Evolutionary conservation across 768 basidiomycete genomes (phyloP), one percentile per base, ranked within the genome.

Genomic region (Xerocomellus chrysenteron): DNA sequence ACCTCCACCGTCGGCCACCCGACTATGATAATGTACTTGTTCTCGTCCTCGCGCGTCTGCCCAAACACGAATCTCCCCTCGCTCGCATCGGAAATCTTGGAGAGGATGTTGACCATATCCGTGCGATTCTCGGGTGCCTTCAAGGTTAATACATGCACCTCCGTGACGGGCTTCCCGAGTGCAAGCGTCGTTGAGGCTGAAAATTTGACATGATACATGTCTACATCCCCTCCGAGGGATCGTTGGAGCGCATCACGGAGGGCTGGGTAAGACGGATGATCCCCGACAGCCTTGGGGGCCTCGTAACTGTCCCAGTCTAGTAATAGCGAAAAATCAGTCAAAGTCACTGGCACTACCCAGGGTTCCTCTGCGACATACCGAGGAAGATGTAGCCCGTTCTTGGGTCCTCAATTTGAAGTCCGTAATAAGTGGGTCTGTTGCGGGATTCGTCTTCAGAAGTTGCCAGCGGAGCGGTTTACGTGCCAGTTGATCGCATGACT

Each of bases 1-100:
- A 70, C 70, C 70, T 72, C 63, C 4, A 68, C 53, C 2, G 57
- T 43, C 4, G 35, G 9, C 70, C 68, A 70, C 6, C 70, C 68
- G 2, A 46, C 32, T 14, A 72, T 17, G 5, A 62, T 5, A 32
- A 68, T 1, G 37, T 59, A 59, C 40, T 57, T 61, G 58, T 57
- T 70, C 36, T 60, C 51, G 11, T 70, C 64, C 48, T 64, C 60
- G 21, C 47, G 56, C 12, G 57, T 50, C 35, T 59, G 47, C 26
- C 68, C 70, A 30, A 59, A 72, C 8, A 64, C 62, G 10, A 66
- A 7, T 9, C 5, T 41, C 30, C 59, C 44, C 28, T 36, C 35
- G 26, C n/a, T 64, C 3, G 17, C 49, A 4, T 68, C 57, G 0
- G 61, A 61, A 30, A 65, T 9, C 51, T 48, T 39, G 33, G 55